Percentiles rank a stretch among this genome's conserved stretches.
Evolutionary conservation across 2,329 filamentous ascomycete species (phyloP).

Genomic region (Nectriaceae sp.): DNA sequence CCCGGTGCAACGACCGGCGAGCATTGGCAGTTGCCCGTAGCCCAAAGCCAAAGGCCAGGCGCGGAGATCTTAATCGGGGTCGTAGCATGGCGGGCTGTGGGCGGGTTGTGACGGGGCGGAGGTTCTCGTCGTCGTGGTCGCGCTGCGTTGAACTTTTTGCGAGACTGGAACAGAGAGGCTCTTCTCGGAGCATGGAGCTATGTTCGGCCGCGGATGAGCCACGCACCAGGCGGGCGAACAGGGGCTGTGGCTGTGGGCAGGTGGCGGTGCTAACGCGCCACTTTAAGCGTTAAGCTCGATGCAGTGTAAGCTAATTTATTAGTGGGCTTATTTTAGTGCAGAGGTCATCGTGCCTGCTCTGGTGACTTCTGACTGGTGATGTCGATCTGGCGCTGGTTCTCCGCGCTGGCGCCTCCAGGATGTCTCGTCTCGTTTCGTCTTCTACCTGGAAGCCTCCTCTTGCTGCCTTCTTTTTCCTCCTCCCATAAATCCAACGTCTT

Average conservation of each 20-base stretch:
- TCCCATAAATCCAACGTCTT: too few species aligned
- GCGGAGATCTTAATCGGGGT: conserved; percentile 55
- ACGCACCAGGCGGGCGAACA: not conserved
- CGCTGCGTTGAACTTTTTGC: conserved; percentile 20
- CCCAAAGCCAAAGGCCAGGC: conserved; percentile 40
- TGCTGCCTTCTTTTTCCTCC: too few species aligned
- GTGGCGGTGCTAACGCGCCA: too few species aligned
- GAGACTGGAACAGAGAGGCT: conserved; percentile 4
- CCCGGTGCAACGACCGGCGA: conserved; percentile 47
- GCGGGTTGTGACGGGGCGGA: not conserved
- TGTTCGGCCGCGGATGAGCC: conserved; percentile 17
- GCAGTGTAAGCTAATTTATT: not conserved
- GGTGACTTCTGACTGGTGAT: not conserved
- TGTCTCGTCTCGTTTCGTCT: not conserved
- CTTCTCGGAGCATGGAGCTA: conserved; percentile 17
- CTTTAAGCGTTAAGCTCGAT: not conserved
- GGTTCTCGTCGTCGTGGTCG: conserved; percentile 13
- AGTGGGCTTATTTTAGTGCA: not conserved
- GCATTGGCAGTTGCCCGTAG: conserved; percentile 36
- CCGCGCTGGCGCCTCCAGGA: not conserved
- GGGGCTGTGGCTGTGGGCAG: not conserved
- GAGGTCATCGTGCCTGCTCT: not conserved
- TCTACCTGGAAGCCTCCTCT: not conserved
- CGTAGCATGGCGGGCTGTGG: conserved; percentile 47
- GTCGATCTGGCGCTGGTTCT: not conserved